Conservation (phyloP, 2,329 filamentous ascomycete species). For the Acarospora socialis region DNA sequence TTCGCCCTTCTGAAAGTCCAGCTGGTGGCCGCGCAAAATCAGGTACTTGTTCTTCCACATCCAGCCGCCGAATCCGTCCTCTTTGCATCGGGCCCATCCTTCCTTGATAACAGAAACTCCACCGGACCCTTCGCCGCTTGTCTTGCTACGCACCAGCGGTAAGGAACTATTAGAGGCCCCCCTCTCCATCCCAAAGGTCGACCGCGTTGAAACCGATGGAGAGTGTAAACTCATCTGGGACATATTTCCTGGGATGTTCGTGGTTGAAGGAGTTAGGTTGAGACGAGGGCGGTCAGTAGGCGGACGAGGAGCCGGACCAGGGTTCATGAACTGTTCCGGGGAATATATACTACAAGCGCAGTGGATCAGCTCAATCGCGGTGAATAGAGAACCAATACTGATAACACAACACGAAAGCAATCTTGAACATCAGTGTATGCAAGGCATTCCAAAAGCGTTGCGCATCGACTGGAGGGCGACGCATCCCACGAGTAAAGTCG, state of each 20-base stretch:
- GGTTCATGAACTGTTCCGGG: slow-evolving; percentile 77
- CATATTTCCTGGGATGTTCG: slow-evolving; percentile 62
- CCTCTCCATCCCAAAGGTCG: no score
- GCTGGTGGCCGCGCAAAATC: slow-evolving; percentile 77
- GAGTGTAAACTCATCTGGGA: slow-evolving; percentile 61
- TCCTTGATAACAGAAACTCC: slow-evolving; percentile 62
- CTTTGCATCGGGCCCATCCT: slow-evolving; percentile 49
- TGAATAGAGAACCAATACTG: no score
- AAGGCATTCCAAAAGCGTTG: no score
- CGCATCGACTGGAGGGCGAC: no score
- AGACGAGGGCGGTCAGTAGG: slow-evolving; percentile 73
- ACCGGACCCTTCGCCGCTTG: slow-evolving; percentile 47
- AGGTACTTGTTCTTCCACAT: slow-evolving; percentile 91
- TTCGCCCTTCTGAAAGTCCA: slow-evolving; percentile 90
- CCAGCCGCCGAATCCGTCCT: slow-evolving; percentile 63
- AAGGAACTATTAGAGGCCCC: slow-evolving; percentile 60
- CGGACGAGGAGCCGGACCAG: slow-evolving; percentile 82
- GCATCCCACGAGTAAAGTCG: no score
- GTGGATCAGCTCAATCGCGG: no score
- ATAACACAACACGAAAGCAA: no score
- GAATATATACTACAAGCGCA: slow-evolving; percentile 45
- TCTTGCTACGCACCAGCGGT: slow-evolving; percentile 47
- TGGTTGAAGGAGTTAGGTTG: slow-evolving; percentile 58
- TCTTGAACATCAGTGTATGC: no score
- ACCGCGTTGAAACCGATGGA: slow-evolving; percentile 44